Conservation (phyloP, 768 basidiomycete species). For the Tricholoma furcatifolium region DNA sequence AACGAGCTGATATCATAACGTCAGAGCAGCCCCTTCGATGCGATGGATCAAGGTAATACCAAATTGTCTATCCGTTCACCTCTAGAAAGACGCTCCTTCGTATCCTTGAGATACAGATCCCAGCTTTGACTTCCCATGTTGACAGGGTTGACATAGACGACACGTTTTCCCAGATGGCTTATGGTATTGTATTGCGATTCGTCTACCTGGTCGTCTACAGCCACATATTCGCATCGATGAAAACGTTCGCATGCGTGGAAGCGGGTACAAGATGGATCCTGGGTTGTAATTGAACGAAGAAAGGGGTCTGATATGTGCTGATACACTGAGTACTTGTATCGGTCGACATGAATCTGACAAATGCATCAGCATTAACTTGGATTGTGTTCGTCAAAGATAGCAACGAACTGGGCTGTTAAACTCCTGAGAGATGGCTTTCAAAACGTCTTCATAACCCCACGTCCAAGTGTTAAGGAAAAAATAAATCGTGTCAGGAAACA, state of each 20-base stretch:
- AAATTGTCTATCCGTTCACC: slow-evolving; percentile 55
- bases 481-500: slow-evolving; percentile 61
- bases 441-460: slow-evolving; percentile 92
- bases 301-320: slow-evolving; percentile 56
- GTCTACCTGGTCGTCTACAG: slow-evolving; percentile 34
- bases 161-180: slow-evolving; percentile 48
- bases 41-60: slow-evolving; percentile 38
- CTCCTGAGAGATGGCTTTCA: slow-evolving; percentile 68
- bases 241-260: slow-evolving; percentile 95
- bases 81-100: slow-evolving; percentile 34
- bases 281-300: slow-evolving; percentile 57
- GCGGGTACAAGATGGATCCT: slow-evolving; percentile 60
- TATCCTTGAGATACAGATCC: slow-evolving; percentile 40
- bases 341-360: slow-evolving; percentile 81
- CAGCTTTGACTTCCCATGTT: slow-evolving; percentile 63
- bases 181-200: slow-evolving; percentile 26
- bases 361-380: not conserved
- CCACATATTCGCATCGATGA: slow-evolving; percentile 65
- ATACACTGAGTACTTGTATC: slow-evolving; percentile 80
- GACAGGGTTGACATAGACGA: slow-evolving; percentile 86
- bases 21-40: not conserved
- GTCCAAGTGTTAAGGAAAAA: slow-evolving; percentile 97
- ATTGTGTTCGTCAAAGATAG: not conserved
- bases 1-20: slow-evolving; percentile 51
- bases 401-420: slow-evolving; percentile 61